Evolutionary conservation across 192 early-diverging fungal species (phyloP).

Genomic region (Backusella tarrabulga): DNA sequence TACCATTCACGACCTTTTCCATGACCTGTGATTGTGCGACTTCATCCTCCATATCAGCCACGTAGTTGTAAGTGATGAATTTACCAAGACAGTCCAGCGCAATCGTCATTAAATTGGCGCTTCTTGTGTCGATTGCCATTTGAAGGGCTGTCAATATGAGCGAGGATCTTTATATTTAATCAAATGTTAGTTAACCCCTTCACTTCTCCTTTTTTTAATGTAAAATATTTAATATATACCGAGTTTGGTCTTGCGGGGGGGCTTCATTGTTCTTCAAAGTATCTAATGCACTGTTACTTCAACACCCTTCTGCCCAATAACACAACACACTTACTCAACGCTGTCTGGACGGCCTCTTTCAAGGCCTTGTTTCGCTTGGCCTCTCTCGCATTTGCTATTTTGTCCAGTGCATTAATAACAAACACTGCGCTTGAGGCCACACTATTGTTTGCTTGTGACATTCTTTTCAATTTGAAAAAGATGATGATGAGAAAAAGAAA

Average conservation of each 20-base stretch:
- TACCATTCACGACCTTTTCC: conserved; percentile 69
- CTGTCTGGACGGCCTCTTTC: conserved; percentile 47
- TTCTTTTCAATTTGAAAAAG: not conserved
- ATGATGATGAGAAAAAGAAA: not conserved
- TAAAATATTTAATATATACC: conserved; percentile 7
- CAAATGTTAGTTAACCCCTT: not conserved
- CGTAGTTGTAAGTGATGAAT: conserved; percentile 65
- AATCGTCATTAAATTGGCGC: conserved; percentile 57
- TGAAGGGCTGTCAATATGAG: conserved; percentile 68
- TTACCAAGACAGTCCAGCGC: conserved; percentile 85
- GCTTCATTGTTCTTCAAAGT: conserved; percentile 36
- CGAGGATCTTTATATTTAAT: conserved; percentile 20
- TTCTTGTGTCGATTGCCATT: conserved; percentile 69
- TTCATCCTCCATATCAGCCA: conserved; percentile 45
- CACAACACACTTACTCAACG: conserved; percentile 40
- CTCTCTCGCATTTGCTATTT: conserved; percentile 56
- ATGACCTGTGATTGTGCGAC: conserved; percentile 48
- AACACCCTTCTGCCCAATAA: not conserved
- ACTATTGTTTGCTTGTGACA: not conserved
- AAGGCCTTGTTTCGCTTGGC: conserved; percentile 42
- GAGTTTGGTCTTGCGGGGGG: conserved; percentile 28
- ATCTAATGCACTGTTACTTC: conserved; percentile 14
- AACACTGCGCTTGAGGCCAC: conserved; percentile 49
- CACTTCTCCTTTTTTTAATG: not conserved
- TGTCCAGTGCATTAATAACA: conserved; percentile 64